phyloP scores from a whole-genome alignment of 2,329 filamentous ascomycete species.

The Colletotrichum sp. region DNA sequence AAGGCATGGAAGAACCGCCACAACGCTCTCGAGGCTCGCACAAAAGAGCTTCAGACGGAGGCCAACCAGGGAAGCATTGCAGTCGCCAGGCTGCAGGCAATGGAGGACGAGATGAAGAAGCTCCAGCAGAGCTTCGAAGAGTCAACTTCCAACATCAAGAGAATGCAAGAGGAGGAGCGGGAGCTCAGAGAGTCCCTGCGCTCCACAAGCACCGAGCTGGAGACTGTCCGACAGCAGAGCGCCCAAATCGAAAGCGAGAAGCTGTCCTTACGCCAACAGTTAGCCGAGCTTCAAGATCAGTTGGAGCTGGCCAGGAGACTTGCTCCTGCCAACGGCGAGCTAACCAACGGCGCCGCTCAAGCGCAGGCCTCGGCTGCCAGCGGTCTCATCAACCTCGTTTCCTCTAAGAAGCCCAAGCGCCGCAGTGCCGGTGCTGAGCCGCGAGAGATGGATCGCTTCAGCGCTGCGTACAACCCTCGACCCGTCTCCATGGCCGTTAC shows the following conservation, averaged over 20 bases:
- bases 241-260: slow-evolving; percentile 85
- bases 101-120: slow-evolving; percentile 96
- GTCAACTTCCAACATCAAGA: slow-evolving; percentile 87
- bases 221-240: slow-evolving; percentile 77
- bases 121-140: slow-evolving; percentile 90
- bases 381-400: slow-evolving; percentile 94
- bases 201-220: slow-evolving; percentile 79
- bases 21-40: slow-evolving; percentile 85
- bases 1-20: slow-evolving; percentile 95
- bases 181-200: slow-evolving; percentile 83
- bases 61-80: slow-evolving; percentile 98
- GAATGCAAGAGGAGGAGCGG: slow-evolving; percentile 93
- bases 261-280: slow-evolving; percentile 81
- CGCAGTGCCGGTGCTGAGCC: slow-evolving; percentile 88
- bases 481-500: slow-evolving; percentile 95
- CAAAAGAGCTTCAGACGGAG: slow-evolving; percentile 94
- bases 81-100: slow-evolving; percentile 84
- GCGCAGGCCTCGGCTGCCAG: slow-evolving; percentile 61
- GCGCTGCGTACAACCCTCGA: slow-evolving; percentile 88
- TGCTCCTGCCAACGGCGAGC: slow-evolving; percentile 73
- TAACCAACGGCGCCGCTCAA: slow-evolving; percentile 43
- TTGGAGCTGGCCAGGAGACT: slow-evolving; percentile 85
- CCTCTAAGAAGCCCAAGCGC: slow-evolving; percentile 95
- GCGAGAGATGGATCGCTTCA: slow-evolving; percentile 88
- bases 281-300: slow-evolving; percentile 89